A percentile compares a stretch with the other conserved stretches of the same genome.
Evolutionary conservation across 192 early-diverging fungal genomes (phyloP).

Genomic region (Kickxella alabastrina): DNA sequence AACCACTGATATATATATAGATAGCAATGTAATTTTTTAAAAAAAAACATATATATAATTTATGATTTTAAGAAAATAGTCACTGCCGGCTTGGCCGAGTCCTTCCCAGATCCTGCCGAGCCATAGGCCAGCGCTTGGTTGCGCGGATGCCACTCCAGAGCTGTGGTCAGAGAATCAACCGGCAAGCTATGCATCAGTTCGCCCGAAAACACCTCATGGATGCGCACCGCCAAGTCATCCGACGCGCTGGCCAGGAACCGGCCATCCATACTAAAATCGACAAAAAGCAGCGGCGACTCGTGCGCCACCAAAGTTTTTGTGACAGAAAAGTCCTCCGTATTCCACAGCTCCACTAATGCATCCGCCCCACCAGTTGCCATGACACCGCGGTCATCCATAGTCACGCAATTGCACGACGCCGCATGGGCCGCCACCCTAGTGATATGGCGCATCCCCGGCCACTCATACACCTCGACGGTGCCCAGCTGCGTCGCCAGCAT

Average conservation of each 20-base stretch:
- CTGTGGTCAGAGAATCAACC: slow-evolving; percentile 23
- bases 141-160: slow-evolving; percentile 45
- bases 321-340: slow-evolving; percentile 29
- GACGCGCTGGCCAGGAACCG: slow-evolving; percentile 39
- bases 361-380: slow-evolving; percentile 43
- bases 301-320: slow-evolving; percentile 10
- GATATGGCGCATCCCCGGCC: slow-evolving; percentile 41
- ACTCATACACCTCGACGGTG: slow-evolving; percentile 31
- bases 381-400: slow-evolving; percentile 21
- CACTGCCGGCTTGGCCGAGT: slow-evolving; percentile 9
- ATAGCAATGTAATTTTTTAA: neutral
- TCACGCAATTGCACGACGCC: slow-evolving; percentile 30
- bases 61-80: slow-evolving; percentile 19
- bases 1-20: slow-evolving; percentile 12
- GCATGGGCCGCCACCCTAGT: slow-evolving; percentile 28
- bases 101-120: slow-evolving; percentile 15
- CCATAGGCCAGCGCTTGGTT: slow-evolving; percentile 40
- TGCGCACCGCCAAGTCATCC: slow-evolving; percentile 24
- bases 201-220: slow-evolving; percentile 32
- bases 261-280: slow-evolving; percentile 37
- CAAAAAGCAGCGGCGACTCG: slow-evolving; percentile 35
- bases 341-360: slow-evolving; percentile 30
- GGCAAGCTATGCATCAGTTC: slow-evolving; percentile 16
- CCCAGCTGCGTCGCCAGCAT: slow-evolving; percentile 32
- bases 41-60: neutral